Evolutionary conservation across 2,329 filamentous ascomycete species (phyloP), one percentile per base, ranked within the genome.

Genomic region (Pseudogymnoascus sp.): DNA sequence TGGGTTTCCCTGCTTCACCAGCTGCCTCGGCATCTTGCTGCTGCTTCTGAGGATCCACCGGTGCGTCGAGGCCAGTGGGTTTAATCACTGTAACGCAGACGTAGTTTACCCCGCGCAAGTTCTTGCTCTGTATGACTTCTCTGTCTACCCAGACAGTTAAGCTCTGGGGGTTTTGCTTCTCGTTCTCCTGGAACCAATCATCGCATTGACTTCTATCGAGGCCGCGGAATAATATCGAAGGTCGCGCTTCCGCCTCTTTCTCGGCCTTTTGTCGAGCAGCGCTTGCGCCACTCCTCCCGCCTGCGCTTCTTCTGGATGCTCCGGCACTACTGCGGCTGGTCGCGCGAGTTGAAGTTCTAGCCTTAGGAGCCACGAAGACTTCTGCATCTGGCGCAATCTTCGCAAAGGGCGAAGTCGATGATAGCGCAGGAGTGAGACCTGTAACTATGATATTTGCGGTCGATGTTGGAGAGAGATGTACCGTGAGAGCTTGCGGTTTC

Each of bases 281-380:
- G 73, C 92, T 96, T 19, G 86, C 82, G 41, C 82, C 82, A 70
- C 89, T 95, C 74, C 90, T 89, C 8, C 85, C 82, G 36, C 82
- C 82, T 69, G 88, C 93, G 74, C 90, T 89, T 71, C 88, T 92
- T 69, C 88, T 87, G 51, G 91, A 91, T 1, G 88, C 89, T 70
- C 90, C 92, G 0, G 88, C 83, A 7, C 93, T 89, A 73, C 93
- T 97, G 65, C 89, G 83, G 72, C 43, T 85, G n/a, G 80, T 84
- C 65, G 78, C 82, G 64, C 87, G 84, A 3, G 85, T 80, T 36
- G 82, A 78, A 45, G 89, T 82, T 63, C 93, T 85, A 25, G 88
- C 89, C 78, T 99, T 99, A 0, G 95, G 95, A 3, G 95, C 95
- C 66, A 99, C 95, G 68, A 98, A 96, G 61, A 99, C 93, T 77